phyloP scores from a whole-genome alignment of 106 monocot species.

The Dioscorea zingiberensis region DNA sequence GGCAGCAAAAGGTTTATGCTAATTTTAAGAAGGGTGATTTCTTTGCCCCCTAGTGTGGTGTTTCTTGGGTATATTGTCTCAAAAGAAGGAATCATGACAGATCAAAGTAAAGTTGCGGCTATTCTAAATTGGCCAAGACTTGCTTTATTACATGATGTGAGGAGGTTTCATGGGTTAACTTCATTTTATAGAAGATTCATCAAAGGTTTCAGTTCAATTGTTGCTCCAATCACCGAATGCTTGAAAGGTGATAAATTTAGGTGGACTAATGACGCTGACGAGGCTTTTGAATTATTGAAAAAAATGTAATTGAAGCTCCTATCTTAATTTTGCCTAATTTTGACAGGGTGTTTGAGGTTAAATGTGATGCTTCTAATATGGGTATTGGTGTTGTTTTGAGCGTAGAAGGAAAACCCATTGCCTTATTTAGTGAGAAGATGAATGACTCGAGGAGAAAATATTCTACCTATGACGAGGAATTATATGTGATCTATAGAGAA shows the following conservation, averaged over 20 bases:
- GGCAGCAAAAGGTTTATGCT: background rate
- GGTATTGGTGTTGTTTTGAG: background rate
- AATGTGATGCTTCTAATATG: background rate
- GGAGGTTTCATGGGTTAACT: background rate
- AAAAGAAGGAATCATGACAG: background rate
- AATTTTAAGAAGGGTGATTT: background rate
- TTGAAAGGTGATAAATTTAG: background rate
- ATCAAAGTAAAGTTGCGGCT: background rate
- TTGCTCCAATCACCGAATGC: background rate
- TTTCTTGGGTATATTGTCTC: slow-evolving; percentile 7
- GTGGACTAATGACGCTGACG: background rate
- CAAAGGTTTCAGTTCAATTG: background rate
- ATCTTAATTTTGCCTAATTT: background rate
- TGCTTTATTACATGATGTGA: background rate
- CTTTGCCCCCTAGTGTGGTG: background rate
- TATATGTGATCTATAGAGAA: no score
- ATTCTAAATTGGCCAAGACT: background rate
- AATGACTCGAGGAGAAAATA: no score
- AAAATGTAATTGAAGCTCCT: background rate
- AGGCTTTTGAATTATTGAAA: background rate
- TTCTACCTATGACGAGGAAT: no score
- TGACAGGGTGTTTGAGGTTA: background rate
- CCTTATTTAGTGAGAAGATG: no score
- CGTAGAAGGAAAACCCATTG: background rate
- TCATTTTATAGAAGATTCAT: background rate